Evolutionary conservation across 371 early-diverging fungal genomes (phyloP), one percentile per base, ranked within the genome.

Genomic region (Coemansia sp.): DNA sequence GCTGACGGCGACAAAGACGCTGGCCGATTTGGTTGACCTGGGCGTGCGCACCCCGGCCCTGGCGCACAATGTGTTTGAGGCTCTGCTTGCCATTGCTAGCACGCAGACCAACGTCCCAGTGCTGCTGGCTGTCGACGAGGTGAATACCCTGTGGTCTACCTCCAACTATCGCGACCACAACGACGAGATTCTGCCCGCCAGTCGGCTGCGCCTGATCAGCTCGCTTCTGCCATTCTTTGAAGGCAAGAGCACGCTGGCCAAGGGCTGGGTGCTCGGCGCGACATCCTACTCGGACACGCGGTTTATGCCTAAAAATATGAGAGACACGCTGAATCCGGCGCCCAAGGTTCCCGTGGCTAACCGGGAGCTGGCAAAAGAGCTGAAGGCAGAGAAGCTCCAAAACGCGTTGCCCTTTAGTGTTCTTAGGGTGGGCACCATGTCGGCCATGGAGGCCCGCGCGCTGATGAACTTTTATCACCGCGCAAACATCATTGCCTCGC

Each of bases 151-250:
- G 54, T 77, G 72, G 72, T 55, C 61, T 58, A 36, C 53, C 24
- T 66, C 68, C 5, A 29, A 38, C 29, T 77, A 77, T 34, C 59
- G 55, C n/a, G 79, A 78, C 48, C 78, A 77, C 68, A 47, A 60
- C 16, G 62, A 77, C 44, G 24, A 8, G 10, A 29, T 67, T 0
- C 54, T 77, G 55, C 64, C 68, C 0, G 78, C 78, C 2, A 44
- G 16, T 4, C 62, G 71, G 1, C 61, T 77, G 50, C 52, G 79
- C 10, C 72, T 77, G 43, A 55, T 75, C 10, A 31, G 44, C 36
- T 48, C 78, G 52, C 60, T 77, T 50, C 42, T 61, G 18, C 79
- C 75, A 34, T 78, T 67, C 61, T 75, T 75, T 59, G 76, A 76
- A 9, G 63, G 69, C 29, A 29, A 29, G n/a, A 46, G 24, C 24